Evolutionary conservation across 441 rosid species (phyloP), one percentile per base, ranked within the genome.

Genomic region (Pelargonium cotyledonis): DNA sequence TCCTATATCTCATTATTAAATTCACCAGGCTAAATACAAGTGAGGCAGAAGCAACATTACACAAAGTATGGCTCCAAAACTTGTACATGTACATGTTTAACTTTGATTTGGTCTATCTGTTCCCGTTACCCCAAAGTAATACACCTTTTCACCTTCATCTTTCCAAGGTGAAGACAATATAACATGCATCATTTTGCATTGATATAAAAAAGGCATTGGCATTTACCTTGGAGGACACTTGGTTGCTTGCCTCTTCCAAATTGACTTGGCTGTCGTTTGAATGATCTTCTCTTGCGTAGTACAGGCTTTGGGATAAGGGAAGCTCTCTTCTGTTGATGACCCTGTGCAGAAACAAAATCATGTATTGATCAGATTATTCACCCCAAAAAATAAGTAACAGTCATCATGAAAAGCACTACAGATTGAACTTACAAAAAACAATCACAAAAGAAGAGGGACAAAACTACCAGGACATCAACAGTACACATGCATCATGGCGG

Each of bases 201-300:
- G 61, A 55, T 55, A 41, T 9, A 41, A 9, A 41, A 41, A 58
- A 58, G 0, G n/a, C 31, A 58, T 58, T 58, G 14, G 0, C 72
- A 66, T 77, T 66, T 68, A 92, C 98, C 88, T 76, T 79, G 84
- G 79, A 86, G 70, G 29, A 81, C 61, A 63, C 69, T 79, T 29
- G 77, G 82, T 70, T 82, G 92, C 79, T 89, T 95, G 84, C 89
- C 88, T 77, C 92, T 86, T 71, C 95, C 95, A 68, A 68, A 75
- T 61, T 84, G 89, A 75, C 89, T 85, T 51, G 79, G 79, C 69
- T 88, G 96, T 60, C 91, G 86, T 75, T 88, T 95, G 76, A 90
- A 84, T 5, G 99, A 86, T 77, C 98, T 86, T 82, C 84, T 85
- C 82, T 89, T 95, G 5, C 93, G 97, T 29, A 87, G 71, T 69